Conservation (phyloP, 768 basidiomycete genomes). For the Serendipita sp. region DNA sequence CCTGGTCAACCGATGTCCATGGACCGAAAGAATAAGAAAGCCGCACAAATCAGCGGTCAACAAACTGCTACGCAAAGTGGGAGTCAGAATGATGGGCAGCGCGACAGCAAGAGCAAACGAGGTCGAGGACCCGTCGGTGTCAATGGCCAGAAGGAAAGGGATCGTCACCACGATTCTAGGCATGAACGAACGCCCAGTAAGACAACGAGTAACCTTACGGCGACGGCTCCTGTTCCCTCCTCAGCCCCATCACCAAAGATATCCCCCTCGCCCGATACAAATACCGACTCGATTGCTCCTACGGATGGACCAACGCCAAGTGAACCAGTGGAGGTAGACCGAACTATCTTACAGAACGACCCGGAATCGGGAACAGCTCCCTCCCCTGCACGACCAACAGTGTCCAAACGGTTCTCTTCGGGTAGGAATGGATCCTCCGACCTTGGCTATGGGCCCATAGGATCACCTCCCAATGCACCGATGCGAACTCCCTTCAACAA, state of each 20-base stretch:
- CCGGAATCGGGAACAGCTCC: background rate
- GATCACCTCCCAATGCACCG: conserved; percentile 50
- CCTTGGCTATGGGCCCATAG: conserved; percentile 67
- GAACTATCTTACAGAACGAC: background rate
- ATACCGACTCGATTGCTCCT: background rate
- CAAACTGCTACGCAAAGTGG: background rate
- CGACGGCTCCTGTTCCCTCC: background rate
- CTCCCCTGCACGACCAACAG: conserved; percentile 35
- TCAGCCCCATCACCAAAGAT: background rate
- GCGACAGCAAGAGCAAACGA: background rate
- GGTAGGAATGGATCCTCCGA: conserved; percentile 22
- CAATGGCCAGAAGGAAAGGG: background rate
- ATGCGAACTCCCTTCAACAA: conserved; percentile 17
- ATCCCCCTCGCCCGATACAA: background rate
- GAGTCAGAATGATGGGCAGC: conserved; percentile 6
- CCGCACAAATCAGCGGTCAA: conserved; percentile 38
- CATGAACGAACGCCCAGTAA: background rate
- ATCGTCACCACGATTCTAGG: background rate
- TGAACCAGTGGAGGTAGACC: background rate
- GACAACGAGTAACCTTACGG: background rate
- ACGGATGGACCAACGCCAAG: background rate
- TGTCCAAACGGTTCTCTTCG: conserved; percentile 30
- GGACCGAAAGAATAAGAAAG: conserved; percentile 27
- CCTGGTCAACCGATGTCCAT: conserved; percentile 14
- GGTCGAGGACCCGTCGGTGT: conserved; percentile 4